Evolutionary conservation across 805 yeast species (phyloP), one percentile per base, ranked within the genome.

Genomic region (Candida incommunis): DNA sequence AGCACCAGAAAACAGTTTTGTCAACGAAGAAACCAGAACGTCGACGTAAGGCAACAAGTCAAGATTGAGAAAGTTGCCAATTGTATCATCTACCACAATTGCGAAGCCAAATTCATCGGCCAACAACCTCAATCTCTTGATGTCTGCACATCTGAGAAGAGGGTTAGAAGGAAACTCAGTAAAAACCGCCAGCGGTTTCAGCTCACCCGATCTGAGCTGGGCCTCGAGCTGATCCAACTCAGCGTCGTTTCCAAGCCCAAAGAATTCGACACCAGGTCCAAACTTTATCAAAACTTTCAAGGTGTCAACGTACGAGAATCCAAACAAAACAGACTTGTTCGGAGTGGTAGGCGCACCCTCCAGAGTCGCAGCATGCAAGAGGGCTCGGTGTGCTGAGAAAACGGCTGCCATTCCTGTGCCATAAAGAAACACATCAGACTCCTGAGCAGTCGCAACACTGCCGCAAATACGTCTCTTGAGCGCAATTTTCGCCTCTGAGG

Each of bases 101-200:
- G 79, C 78, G 63, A 92, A 92, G 2, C 73, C 71, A 64, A 72
- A 83, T 52, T 79, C 68, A 48, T 75, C 75, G 2, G 94, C 78
- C 45, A 92, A 69, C 45, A 69, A 58, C 46, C 80, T 72, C 47
- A 87, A 73, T 53, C 78, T 73, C 37, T 60, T 59, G 55, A 92
- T 65, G 59, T 94, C 76, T 1, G 96, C 95, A 41, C 95, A 82
- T 56, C 78, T 82, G 50, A 94, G 67, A 48, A 88, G 66, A n/a
- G 97, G 97, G 61, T 88, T 88, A 0, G 95, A 82, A 1, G 99
- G 98, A 49, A 94, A 81, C 62, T 92, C 98, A 59, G 95, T 82
- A 58, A 85, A 84, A 31, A 92, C 70, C 0, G 84, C 83, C 41
- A 55, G 47, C 52, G 83, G 60, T n/a, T 84, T 76, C 48, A 71